Evolutionary conservation across 108 stramenopile genomes (phyloP).

Genomic region (Skeletonema tropicum): DNA sequence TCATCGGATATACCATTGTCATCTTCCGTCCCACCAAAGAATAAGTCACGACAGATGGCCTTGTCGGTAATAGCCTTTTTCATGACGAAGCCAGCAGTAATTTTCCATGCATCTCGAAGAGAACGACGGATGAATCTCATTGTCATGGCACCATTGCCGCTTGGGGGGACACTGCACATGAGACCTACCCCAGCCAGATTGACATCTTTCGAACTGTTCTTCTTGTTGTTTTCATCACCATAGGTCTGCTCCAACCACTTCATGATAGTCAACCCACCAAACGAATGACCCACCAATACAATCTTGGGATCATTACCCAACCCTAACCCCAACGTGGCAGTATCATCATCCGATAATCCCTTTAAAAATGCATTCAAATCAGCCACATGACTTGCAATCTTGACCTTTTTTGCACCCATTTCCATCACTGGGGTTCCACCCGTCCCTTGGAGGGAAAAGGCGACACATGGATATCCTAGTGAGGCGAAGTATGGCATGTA

Average conservation of each 20-base stretch:
- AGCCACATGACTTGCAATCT: slow-evolving; percentile 39
- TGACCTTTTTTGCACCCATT: slow-evolving; percentile 44
- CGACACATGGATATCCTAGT: slow-evolving; percentile 46
- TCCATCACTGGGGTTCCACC: slow-evolving; percentile 47
- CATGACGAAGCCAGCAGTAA: slow-evolving; percentile 54
- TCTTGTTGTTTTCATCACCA: neutral
- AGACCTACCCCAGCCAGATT: slow-evolving; percentile 63
- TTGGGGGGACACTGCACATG: slow-evolving; percentile 85
- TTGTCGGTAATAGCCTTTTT: slow-evolving; percentile 48
- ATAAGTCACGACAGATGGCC: slow-evolving; percentile 43
- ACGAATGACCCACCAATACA: slow-evolving; percentile 48
- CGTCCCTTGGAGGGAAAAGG: slow-evolving; percentile 56
- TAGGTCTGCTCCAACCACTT: slow-evolving; percentile 52
- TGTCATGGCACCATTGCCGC: slow-evolving; percentile 80
- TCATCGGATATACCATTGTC: slow-evolving; percentile 61
- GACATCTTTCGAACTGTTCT: neutral
- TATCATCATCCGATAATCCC: slow-evolving; percentile 23
- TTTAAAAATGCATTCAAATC: slow-evolving; percentile 46
- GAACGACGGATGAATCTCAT: slow-evolving; percentile 48
- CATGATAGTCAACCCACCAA: slow-evolving; percentile 57
- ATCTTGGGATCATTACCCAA: slow-evolving; percentile 35
- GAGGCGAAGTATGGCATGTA: slow-evolving; percentile 55
- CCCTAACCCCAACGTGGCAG: slow-evolving; percentile 12
- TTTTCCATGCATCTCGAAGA: slow-evolving; percentile 45
- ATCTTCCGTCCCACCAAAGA: slow-evolving; percentile 50